Base-by-base conservation (phyloP, 176 grass and related monocot genomes). In the Neostapfia colusana region DNA sequence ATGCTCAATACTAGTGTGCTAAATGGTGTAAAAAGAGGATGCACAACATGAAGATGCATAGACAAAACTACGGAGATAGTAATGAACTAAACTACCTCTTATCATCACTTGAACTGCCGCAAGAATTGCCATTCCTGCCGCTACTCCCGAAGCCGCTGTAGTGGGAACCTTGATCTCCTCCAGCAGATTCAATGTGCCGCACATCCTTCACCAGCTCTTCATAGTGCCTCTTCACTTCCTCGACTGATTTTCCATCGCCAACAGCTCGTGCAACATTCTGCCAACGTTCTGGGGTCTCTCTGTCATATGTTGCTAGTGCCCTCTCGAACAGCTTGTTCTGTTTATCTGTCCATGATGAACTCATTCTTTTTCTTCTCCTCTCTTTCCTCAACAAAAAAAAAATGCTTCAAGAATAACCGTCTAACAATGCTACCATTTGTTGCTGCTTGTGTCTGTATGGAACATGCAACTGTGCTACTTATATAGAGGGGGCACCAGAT, bases 251-350 rank as follows among this genome's bases (percentile, higher is more conserved):
- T 28, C 90, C 93, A 46, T 77, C 64, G 18, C 91, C 87, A 28
- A 89, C 83, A 11, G 88, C 79, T 17, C 62, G 81, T 36, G 92
- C 89, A 74, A 95, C 78, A 10, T 95, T 95, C 73, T 91, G 89
- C 89, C 89, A 95, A 54, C 81, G 70, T 65, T 95, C 89, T 25
- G 89, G 89, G 10, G 89, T 89, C 34, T 91, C 81, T 77, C 87
- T 77, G 65, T 92, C 92, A 55, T 95, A 92, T 10, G 75, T 69
- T 2, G 89, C 92, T 16, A 95, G 73, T 5, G 84, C 86, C 65
- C 42, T 66, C 86, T 95, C 92, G n/a, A 95, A 95, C 28, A 85
- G 21, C 67, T 95, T 83, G 73, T 95, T 95, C 75, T 95, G 89
- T 53, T 85, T 49, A 0, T 27, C 10, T 1, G 93, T 96, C 93